These are phyloP conservation scores for Sporothrix globosa DNA, from an alignment of 2,329 filamentous ascomycete genomes.

Conservation along the genomic window DNA sequence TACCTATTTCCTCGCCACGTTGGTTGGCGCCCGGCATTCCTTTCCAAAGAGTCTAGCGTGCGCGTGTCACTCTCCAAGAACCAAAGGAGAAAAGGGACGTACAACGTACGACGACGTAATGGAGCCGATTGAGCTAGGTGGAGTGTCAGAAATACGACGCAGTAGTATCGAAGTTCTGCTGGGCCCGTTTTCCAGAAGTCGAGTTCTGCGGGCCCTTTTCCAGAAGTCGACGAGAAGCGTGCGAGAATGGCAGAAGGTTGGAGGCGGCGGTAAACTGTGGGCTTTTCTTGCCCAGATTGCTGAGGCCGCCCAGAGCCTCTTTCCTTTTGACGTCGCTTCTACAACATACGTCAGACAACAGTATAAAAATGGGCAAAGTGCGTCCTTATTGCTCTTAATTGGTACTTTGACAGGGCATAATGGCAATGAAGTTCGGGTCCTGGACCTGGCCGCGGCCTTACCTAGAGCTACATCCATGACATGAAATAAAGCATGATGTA, in stretches of 20 bases:
- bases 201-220: not conserved
- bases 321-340: not conserved
- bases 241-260: not conserved
- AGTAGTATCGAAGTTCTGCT: not conserved
- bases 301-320: constrained; percentile 9
- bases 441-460: not conserved
- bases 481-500: not conserved
- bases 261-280: not conserved
- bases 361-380: not conserved
- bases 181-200: not conserved
- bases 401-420: not conserved
- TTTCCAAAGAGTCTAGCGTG: not conserved
- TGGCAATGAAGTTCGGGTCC: constrained; percentile 21
- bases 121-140: no score
- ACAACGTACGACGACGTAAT: not conserved
- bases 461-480: not conserved
- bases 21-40: constrained; percentile 16
- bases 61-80: not conserved
- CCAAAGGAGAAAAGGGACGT: not conserved
- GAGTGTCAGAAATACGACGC: no score
- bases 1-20: constrained; percentile 21
- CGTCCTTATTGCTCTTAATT: not conserved
- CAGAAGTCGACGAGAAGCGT: constrained; percentile 3
- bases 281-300: not conserved
- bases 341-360: not conserved